phyloP scores from a whole-genome alignment of 108 stramenopile species.

The Craspedostauros australis region DNA sequence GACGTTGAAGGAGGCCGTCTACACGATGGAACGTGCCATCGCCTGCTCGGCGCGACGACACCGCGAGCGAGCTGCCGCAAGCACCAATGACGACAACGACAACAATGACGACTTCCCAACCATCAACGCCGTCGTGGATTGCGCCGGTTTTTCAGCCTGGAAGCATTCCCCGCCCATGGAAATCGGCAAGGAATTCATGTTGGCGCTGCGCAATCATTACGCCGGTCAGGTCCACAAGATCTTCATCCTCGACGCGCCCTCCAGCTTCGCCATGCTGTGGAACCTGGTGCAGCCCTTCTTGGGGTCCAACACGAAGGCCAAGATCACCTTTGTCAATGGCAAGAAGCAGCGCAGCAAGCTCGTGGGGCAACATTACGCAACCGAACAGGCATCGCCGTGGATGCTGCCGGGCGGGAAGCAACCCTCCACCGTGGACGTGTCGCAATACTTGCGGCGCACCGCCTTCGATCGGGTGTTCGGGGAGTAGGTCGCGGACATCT shows the following conservation, averaged over 20 bases:
- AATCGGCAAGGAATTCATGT: conserved; percentile 23
- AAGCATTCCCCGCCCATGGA: conserved; percentile 25
- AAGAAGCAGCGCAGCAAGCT: conserved; percentile 1
- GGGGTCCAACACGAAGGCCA: conserved; percentile 19
- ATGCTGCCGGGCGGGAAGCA: conserved; percentile 26
- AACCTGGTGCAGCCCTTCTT: conserved; percentile 27
- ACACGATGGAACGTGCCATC: conserved; percentile 45
- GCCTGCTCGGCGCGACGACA: conserved; percentile 14
- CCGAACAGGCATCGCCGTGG: conserved; percentile 23
- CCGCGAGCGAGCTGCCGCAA: too few species aligned
- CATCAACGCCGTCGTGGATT: conserved; percentile 41
- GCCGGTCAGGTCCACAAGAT: conserved; percentile 35
- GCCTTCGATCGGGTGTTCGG: conserved; percentile 10
- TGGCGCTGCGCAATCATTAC: conserved; percentile 27
- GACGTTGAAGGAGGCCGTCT: conserved; percentile 23
- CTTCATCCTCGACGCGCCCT: conserved; percentile 25
- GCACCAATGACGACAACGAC: conserved; percentile 7
- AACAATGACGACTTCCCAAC: background rate
- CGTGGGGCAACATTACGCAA: conserved; percentile 10
- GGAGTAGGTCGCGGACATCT: too few species aligned
- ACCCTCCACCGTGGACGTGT: conserved; percentile 13
- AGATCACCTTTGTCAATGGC: conserved; percentile 22
- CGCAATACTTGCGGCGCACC: conserved; percentile 14
- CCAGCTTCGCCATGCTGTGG: conserved; percentile 29
- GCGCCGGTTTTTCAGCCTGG: conserved; percentile 22